These are phyloP conservation scores for Chrysophaeum taylorii DNA, from an alignment of 352 stramenopile species.

Conservation along the genomic window DNA sequence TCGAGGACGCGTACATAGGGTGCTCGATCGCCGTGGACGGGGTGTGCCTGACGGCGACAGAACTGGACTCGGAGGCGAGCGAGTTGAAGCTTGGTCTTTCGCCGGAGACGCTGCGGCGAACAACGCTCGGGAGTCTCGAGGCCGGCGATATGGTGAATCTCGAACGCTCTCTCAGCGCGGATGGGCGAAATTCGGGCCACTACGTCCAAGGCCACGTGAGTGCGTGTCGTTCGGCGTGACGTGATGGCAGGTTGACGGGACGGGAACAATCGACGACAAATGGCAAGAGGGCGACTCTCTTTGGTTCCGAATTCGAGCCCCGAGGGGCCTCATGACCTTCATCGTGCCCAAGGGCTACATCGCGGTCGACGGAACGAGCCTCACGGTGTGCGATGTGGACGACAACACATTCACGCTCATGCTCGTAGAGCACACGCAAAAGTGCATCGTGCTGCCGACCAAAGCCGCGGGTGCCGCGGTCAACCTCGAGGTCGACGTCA, in stretches of 20 bases:
- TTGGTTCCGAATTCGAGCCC: conserved; percentile 59
- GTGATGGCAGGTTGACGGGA: conserved; percentile 64
- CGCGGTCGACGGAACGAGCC: conserved; percentile 90
- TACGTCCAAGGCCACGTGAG: conserved; percentile 90
- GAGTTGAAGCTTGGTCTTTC: conserved; percentile 81
- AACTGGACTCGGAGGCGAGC: conserved; percentile 55
- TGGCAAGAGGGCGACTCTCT: conserved; percentile 85
- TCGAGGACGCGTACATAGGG: conserved; percentile 55
- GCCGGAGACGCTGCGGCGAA: conserved; percentile 84
- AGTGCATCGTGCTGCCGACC: conserved; percentile 84
- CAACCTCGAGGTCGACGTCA: conserved; percentile 80
- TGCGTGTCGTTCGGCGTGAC: neutral
- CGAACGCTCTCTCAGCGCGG: conserved; percentile 68
- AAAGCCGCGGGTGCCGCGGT: conserved; percentile 73
- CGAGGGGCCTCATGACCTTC: conserved; percentile 68
- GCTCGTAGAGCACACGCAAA: conserved; percentile 93
- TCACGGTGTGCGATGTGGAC: conserved; percentile 87
- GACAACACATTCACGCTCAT: conserved; percentile 90
- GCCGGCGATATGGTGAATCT: conserved; percentile 83
- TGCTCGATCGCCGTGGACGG: conserved; percentile 94
- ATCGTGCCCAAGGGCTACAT: conserved; percentile 90
- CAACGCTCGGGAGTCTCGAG: conserved; percentile 63
- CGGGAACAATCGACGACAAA: conserved; percentile 69
- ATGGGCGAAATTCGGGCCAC: conserved; percentile 89
- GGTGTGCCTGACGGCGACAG: conserved; percentile 90